Conservation (phyloP, 23 red algal genomes). For the Gracilariopsis chorda region DNA sequence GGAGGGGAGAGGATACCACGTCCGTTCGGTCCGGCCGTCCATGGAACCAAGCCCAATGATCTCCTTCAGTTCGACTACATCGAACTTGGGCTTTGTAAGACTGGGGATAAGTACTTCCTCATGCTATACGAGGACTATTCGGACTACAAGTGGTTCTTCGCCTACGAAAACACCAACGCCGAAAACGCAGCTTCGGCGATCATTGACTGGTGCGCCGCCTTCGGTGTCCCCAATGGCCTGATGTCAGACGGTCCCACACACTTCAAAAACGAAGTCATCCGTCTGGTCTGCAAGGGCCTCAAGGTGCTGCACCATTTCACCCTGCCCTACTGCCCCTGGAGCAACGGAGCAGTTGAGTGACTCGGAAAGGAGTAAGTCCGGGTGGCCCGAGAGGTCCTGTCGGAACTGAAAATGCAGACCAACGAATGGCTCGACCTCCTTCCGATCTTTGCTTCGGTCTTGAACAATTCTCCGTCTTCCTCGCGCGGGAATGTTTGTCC, state of each 20-base stretch:
- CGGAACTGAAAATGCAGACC: not conserved
- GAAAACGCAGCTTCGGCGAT: conserved; percentile 6
- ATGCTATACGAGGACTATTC: conserved; percentile 14
- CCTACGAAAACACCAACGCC: conserved; percentile 1
- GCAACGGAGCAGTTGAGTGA: conserved; percentile 9
- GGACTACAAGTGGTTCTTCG: conserved; percentile 39
- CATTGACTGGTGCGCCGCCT: conserved; percentile 14
- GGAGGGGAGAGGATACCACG: conserved; percentile 37
- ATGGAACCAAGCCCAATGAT: conserved; percentile 15
- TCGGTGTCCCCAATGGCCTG: not conserved
- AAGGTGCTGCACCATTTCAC: conserved; percentile 41
- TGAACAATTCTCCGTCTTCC: conserved; percentile 26
- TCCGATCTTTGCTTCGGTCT: conserved; percentile 1
- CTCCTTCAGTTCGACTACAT: conserved; percentile 50
- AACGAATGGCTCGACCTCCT: conserved; percentile 18
- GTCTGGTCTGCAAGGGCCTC: not conserved
- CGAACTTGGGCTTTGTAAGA: not conserved
- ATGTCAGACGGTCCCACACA: conserved; percentile 32
- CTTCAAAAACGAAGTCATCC: conserved; percentile 38
- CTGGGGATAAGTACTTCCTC: not conserved
- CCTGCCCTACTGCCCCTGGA: conserved; percentile 11
- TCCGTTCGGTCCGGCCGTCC: conserved; percentile 1
- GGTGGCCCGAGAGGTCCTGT: not conserved
- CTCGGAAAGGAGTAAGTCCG: not conserved
- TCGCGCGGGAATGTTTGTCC: conserved; percentile 15